Evolutionary conservation across 139 green algal species (phyloP).

Genomic region (Micromonas commoda): DNA sequence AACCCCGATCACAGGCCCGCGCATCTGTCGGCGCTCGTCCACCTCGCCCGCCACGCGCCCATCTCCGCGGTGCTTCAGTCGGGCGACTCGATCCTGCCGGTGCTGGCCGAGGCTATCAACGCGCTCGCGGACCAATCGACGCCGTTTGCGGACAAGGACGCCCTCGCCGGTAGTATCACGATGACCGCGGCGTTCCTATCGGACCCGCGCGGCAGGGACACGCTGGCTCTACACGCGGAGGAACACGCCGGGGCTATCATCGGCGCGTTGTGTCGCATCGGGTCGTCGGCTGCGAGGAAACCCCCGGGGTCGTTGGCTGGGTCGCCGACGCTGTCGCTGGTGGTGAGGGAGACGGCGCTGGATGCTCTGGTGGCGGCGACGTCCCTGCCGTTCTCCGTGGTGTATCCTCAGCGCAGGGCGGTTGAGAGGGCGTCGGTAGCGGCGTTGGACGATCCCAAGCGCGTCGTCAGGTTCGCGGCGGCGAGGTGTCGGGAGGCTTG

Average conservation of each 20-base stretch:
- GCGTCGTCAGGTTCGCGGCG: background rate
- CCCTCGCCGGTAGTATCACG: background rate
- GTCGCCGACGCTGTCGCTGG: background rate
- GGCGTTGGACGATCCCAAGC: conserved; percentile 12
- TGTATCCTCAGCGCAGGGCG: background rate
- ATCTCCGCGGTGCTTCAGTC: background rate
- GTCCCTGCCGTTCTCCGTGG: background rate
- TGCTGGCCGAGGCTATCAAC: background rate
- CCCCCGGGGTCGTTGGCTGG: background rate
- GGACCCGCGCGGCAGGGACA: background rate
- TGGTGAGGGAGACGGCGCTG: background rate
- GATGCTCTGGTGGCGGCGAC: background rate
- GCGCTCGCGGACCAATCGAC: background rate
- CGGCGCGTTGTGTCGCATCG: background rate
- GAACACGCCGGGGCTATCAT: background rate
- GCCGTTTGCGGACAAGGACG: background rate
- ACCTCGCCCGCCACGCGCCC: background rate
- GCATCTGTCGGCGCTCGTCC: background rate
- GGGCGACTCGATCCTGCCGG: background rate
- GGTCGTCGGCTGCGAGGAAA: background rate
- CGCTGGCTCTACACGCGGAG: background rate
- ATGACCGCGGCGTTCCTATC: background rate
- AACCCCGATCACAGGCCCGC: background rate
- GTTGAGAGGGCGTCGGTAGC: background rate
- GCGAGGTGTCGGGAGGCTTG: background rate